Percentiles rank a stretch among this genome's conserved stretches.
Conservation (phyloP, 164 flowering plant genomes). For the Berberis vulgaris region DNA sequence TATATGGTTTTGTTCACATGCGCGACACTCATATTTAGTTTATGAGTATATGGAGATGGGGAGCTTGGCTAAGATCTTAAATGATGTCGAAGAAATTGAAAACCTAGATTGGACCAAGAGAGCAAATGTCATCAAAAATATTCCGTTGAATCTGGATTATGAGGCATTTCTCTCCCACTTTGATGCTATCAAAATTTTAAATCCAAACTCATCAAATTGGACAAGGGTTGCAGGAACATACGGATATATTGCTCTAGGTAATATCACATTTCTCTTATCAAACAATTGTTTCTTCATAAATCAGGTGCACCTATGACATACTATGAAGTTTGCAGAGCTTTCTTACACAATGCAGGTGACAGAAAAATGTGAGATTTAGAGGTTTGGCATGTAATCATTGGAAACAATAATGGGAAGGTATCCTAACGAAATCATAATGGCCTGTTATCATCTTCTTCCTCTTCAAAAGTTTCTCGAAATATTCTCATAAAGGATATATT, state of each 20-base stretch:
- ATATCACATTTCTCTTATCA: neutral
- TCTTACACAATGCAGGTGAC: slow-evolving; percentile 2
- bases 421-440: neutral
- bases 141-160: neutral
- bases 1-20: slow-evolving; percentile 2
- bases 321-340: neutral
- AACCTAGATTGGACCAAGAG: slow-evolving; percentile 1
- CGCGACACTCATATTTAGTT: neutral
- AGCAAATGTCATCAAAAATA: neutral
- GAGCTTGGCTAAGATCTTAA: neutral
- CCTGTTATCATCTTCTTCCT: neutral
- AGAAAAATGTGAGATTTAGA: slow-evolving; percentile 1
- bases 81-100: neutral
- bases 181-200: neutral
- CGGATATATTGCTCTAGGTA: slow-evolving; percentile 4
- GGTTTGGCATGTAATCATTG: neutral
- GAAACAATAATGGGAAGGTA: neutral
- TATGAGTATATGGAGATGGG: slow-evolving; percentile 2
- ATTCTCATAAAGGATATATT: neutral
- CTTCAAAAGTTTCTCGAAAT: neutral
- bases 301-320: neutral
- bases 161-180: neutral
- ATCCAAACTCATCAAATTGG: slow-evolving; percentile 3
- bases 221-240: neutral
- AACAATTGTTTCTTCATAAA: neutral